These are phyloP conservation scores for Singerocomus rubriflavus DNA, from an alignment of 1,284 basidiomycete species.

Conservation along the genomic window DNA sequence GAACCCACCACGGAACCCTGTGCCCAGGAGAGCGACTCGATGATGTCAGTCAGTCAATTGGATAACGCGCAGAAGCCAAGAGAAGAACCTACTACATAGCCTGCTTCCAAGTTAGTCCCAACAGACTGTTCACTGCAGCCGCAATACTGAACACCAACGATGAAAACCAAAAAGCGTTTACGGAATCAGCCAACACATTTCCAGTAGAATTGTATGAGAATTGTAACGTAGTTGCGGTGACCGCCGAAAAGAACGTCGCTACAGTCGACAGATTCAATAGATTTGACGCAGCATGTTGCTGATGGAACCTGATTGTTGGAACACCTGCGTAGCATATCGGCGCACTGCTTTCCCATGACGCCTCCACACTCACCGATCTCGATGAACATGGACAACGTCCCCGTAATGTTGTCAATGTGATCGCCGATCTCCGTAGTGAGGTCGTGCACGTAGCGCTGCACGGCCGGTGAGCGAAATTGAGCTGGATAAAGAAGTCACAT, in stretches of 20 bases:
- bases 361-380: conserved; percentile 46
- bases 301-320: conserved; percentile 58
- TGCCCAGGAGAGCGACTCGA: conserved; percentile 53
- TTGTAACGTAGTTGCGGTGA: conserved; percentile 55
- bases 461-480: conserved; percentile 51
- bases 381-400: conserved; percentile 49
- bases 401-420: conserved; percentile 52
- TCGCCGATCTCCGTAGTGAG: conserved; percentile 51
- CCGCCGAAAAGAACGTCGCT: conserved; percentile 60
- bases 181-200: conserved; percentile 36
- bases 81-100: conserved; percentile 53
- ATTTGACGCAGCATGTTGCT: conserved; percentile 51
- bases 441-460: conserved; percentile 55
- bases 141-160: conserved; percentile 61
- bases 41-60: conserved; percentile 26
- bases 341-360: conserved; percentile 14
- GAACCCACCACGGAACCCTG: conserved; percentile 51
- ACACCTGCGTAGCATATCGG: conserved; percentile 43
- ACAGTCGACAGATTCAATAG: conserved; percentile 55
- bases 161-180: conserved; percentile 61
- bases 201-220: conserved; percentile 40
- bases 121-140: conserved; percentile 56
- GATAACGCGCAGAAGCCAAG: conserved; percentile 10
- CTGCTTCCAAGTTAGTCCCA: conserved; percentile 58
- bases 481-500: conserved; percentile 31